A percentile compares a stretch with the other conserved stretches of the same genome.
Conservation (phyloP, 208 protist species). For the Herpetomonas samuelpessoai region DNA sequence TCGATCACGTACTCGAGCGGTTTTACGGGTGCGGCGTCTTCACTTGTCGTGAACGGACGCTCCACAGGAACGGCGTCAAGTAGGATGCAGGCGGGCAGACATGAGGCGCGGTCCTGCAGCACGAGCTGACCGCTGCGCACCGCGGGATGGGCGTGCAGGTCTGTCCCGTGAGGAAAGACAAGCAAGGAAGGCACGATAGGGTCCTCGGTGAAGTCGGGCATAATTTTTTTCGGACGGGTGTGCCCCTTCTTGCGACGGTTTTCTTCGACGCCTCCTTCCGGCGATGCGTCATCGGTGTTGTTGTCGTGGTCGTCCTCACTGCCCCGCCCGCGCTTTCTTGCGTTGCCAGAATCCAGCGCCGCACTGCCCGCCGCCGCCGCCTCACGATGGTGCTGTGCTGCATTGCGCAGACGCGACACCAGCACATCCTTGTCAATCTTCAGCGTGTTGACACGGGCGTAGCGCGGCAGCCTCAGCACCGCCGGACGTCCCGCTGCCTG, state of each 20-base stretch:
- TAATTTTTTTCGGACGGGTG: slow-evolving; percentile 9
- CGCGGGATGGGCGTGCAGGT: slow-evolving; percentile 83
- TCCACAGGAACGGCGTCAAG: slow-evolving; percentile 64
- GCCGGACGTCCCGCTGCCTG: slow-evolving; percentile 10
- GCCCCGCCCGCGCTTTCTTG: slow-evolving; percentile 8
- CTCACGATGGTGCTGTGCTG: slow-evolving; percentile 26
- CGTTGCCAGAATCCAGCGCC: background rate
- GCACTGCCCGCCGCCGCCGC: slow-evolving; percentile 3
- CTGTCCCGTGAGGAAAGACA: slow-evolving; percentile 83
- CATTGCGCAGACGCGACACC: slow-evolving; percentile 51
- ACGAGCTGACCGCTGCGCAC: slow-evolving; percentile 85
- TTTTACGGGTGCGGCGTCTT: slow-evolving; percentile 6
- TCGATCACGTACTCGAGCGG: slow-evolving; percentile 87
- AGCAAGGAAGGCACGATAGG: slow-evolving; percentile 71
- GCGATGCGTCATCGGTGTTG: background rate
- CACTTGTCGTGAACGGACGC: slow-evolving; percentile 3
- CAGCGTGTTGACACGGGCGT: slow-evolving; percentile 87
- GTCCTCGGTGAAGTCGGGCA: slow-evolving; percentile 72
- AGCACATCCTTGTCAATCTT: slow-evolving; percentile 73
- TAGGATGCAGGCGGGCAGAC: slow-evolving; percentile 85
- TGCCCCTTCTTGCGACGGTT: slow-evolving; percentile 4
- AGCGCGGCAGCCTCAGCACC: slow-evolving; percentile 57
- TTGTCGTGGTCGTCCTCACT: background rate
- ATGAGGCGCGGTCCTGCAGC: slow-evolving; percentile 90
- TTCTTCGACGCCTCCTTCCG: background rate